Conservation (phyloP, 352 stramenopile species). For the Blastocystis sp. region DNA sequence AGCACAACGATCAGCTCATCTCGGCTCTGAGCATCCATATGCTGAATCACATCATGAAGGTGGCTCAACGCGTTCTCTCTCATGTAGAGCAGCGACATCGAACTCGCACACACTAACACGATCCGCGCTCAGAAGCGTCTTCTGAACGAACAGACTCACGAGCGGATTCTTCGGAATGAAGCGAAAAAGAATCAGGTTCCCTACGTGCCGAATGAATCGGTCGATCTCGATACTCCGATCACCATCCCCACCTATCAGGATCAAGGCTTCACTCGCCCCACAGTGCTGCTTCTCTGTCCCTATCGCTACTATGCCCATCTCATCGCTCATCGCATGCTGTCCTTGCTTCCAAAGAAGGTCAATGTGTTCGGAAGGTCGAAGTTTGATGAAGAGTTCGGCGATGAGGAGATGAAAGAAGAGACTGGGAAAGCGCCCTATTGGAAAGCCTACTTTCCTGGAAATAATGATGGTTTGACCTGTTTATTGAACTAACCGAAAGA, state of each 20-base stretch:
- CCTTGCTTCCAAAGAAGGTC: slow-evolving; percentile 24
- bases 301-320: slow-evolving; percentile 2
- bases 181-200: not conserved
- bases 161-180: slow-evolving; percentile 41
- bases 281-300: slow-evolving; percentile 43
- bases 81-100: slow-evolving; percentile 9
- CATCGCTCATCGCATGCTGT: slow-evolving; percentile 35
- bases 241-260: slow-evolving; percentile 29
- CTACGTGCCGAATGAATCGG: not conserved
- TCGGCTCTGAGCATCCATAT: slow-evolving; percentile 21
- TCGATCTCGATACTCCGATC: slow-evolving; percentile 26
- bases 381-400: slow-evolving; percentile 55
- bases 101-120: not conserved
- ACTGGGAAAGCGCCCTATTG: not conserved
- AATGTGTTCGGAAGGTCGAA: slow-evolving; percentile 40
- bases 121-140: slow-evolving; percentile 28
- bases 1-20: slow-evolving; percentile 25
- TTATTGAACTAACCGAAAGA: not conserved
- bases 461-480: slow-evolving; percentile 33
- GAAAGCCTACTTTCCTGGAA: slow-evolving; percentile 35
- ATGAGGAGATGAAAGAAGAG: not conserved
- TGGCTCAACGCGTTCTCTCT: not conserved
- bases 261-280: slow-evolving; percentile 60
- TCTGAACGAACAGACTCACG: slow-evolving; percentile 49
- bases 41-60: slow-evolving; percentile 52